Base-by-base conservation (phyloP, 768 basidiomycete genomes). In the Auriculariales sp. region DNA sequence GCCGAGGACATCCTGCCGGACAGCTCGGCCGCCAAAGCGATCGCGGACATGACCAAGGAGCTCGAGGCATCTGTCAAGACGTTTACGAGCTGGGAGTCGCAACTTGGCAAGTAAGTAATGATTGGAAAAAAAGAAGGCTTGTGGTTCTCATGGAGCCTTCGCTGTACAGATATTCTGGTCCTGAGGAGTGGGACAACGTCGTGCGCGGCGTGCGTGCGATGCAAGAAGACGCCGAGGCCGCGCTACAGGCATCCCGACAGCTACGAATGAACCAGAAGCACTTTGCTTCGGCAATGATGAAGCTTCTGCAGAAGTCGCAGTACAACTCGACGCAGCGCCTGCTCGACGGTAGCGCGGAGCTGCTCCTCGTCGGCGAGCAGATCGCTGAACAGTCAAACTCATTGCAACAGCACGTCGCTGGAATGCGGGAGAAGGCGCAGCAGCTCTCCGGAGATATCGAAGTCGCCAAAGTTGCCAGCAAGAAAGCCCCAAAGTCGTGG, bases 21-120 rank as follows among this genome's bases (percentile, higher is more conserved):
- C 22, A 24, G 22, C 12, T 10, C 11, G 19, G 39, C 14, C 7
- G 39, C 39, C 19, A 44, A 44, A 25, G 39, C 39, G 19, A 44
- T 44, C 15, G 39, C 19, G 39, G 39, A 44, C 39, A 44, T 44
- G 39, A 44, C 39, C 39, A 44, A 44, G 39, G 39, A 44, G 39
- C 39, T 44, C 19, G 39, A 44, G 39, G 6, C 39, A 25, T 44
- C 39, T 6, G 39, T 44, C 19, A 7, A 19, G 19, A 44, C 39
- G 1, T 44, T 44, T 19, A 15, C 22, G 12, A 25, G 15, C 7
- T 44, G 39, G 39, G 39, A 44, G 39, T 25, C 22, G 6, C 39
- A 44, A 25, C 39, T 44, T 15, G 39, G 39, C 9, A 19, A 15
- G 39, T 44, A 25, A 22, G 39, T 44, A 7, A 5, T n/a, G 10